A percentile compares a stretch with the other conserved stretches of the same genome.
These are phyloP conservation scores for Saccharomyces pastorianus DNA, from an alignment of 1,139 yeast species.

Conservation along the genomic window DNA sequence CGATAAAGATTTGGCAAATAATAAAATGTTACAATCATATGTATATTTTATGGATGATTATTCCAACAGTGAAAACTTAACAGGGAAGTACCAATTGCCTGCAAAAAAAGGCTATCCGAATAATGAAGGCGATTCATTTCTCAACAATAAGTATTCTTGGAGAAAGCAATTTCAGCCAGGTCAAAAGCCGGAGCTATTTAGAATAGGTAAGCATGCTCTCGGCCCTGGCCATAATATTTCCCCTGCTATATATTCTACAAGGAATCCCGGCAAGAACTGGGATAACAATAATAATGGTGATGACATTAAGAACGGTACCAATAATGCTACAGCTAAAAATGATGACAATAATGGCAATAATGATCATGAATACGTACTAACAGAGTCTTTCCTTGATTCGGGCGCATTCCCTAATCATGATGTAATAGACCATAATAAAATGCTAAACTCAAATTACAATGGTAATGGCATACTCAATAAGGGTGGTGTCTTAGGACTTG, in stretches of 20 bases:
- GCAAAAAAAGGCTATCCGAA: slow-evolving; percentile 6
- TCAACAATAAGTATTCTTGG: slow-evolving; percentile 28
- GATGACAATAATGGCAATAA: neutral
- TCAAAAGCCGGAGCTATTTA: slow-evolving; percentile 23
- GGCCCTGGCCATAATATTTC: neutral
- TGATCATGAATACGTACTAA: neutral
- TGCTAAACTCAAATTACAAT: neutral
- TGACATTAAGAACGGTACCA: neutral
- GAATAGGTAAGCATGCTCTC: slow-evolving; percentile 13
- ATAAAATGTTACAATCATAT: slow-evolving; percentile 88
- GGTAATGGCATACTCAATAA: slow-evolving; percentile 14
- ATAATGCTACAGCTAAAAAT: neutral
- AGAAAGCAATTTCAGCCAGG: slow-evolving; percentile 31
- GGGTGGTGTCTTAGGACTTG: slow-evolving; percentile 63
- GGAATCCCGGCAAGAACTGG: neutral
- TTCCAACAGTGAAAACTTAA: slow-evolving; percentile 38
- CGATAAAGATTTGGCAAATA: slow-evolving; percentile 53
- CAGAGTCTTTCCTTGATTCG: neutral
- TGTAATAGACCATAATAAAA: neutral
- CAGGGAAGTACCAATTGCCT: slow-evolving; percentile 31
- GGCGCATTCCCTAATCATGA: neutral
- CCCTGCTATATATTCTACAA: neutral
- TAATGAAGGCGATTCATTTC: slow-evolving; percentile 6
- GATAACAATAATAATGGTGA: neutral
- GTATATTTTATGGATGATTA: slow-evolving; percentile 81